Percentiles rank a stretch among this genome's conserved stretches.
Evolutionary conservation across 192 early-diverging fungal species (phyloP).

Genomic region (Physocladia obscura): DNA sequence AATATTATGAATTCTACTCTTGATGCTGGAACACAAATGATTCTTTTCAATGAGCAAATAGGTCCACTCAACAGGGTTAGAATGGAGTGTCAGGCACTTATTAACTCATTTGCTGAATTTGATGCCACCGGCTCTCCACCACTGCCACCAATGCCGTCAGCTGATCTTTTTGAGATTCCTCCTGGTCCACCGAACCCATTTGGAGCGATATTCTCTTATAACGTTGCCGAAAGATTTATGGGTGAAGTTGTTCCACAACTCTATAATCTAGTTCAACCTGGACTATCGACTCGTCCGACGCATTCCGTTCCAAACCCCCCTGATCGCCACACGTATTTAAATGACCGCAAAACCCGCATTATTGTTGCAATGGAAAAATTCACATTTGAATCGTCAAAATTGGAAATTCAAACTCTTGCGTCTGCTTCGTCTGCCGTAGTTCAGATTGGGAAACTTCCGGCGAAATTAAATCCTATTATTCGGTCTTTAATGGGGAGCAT

Average conservation of each 20-base stretch:
- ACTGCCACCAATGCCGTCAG: conserved; percentile 53
- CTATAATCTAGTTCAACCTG: conserved; percentile 3
- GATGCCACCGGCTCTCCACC: conserved; percentile 50
- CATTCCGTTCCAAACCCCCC: background rate
- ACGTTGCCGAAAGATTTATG: conserved; percentile 38
- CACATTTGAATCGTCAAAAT: conserved; percentile 48
- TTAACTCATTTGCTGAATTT: conserved; percentile 62
- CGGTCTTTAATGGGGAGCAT: conserved; percentile 84
- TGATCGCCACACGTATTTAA: conserved; percentile 40
- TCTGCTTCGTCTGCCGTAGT: conserved; percentile 80
- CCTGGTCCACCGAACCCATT: conserved; percentile 30
- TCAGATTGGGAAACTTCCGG: conserved; percentile 71
- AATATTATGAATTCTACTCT: conserved; percentile 51
- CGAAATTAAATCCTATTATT: conserved; percentile 81
- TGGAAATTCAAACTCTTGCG: conserved; percentile 69
- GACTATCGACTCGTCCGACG: conserved; percentile 17
- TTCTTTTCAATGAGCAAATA: conserved; percentile 66
- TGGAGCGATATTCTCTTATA: conserved; percentile 41
- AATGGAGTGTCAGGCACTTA: conserved; percentile 61
- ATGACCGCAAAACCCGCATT: conserved; percentile 63
- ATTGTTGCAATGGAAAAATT: conserved; percentile 61
- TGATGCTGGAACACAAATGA: conserved; percentile 49
- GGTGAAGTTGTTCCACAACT: conserved; percentile 40
- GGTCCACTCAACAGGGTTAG: conserved; percentile 63
- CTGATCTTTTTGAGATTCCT: conserved; percentile 19